Evolutionary conservation across 2,329 filamentous ascomycete genomes (phyloP), one percentile per base, ranked within the genome.

Genomic region (Trichoderma gracile): DNA sequence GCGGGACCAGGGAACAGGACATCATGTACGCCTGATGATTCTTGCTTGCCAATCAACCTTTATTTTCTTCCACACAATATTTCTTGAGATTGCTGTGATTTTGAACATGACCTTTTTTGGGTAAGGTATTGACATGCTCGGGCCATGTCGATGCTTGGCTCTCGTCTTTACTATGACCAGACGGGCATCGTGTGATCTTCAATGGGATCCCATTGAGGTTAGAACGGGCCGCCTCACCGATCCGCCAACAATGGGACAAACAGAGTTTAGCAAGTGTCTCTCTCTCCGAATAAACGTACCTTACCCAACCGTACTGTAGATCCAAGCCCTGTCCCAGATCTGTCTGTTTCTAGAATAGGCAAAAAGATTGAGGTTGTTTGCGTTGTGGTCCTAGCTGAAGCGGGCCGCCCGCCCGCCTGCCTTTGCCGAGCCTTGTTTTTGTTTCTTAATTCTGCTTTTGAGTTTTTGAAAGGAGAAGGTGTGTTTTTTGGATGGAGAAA

Each of bases 11-110:
- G 46, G 56, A 42, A 19, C 21, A 66, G 47, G 50, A 33, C 33
- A 63, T 67, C 59, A 66, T 64, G 63, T 65, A 60, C 63, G 60
- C 60, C 50, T 63, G 64, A 66, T 63, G 64, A 66, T 54, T 47
- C 64, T 67, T 57, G 62, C 58, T 62, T 62, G 53, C 65, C 66
- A 66, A 47, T 42, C 47, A 63, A 59, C 52, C 68, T 46, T 65
- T 67, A 61, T 61, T 68, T 58, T 58, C 65, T 54, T 19, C 17
- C 38, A 6, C 30, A 50, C 38, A 53, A 53, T 49, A 23, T 38
- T 4, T 38, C 33, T 38, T 14, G 33, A 38, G 5, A 38, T 38
- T 14, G 1, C 2, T 10, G 56, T 49, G 19, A 54, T 40, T 42
- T 42, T 23, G 25, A 7, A 21, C 33, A 14, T 42, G n/a, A 17